Base-by-base conservation (phyloP, 495 filamentous ascomycete species). In the Hyphodiscus hymeniophilus region DNA sequence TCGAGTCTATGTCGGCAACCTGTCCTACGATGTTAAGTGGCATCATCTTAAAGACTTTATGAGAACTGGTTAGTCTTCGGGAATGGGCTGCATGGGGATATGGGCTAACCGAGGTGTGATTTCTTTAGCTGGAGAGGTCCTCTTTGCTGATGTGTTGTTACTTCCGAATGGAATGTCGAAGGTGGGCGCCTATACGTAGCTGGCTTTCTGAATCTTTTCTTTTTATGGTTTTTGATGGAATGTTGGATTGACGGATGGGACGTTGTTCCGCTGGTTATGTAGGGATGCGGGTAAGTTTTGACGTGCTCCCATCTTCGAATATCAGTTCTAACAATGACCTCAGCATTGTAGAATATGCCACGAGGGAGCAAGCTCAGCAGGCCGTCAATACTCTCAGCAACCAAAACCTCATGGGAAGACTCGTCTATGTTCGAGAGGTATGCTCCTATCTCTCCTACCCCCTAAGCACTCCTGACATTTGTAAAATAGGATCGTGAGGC, bases 141-240 rank as follows among this genome's bases (percentile, higher is more conserved):
- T 97, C 74, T 98, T 94, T 72, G 92, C 92, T 80, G 92, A 98
- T 79, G 91, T 98, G 63, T 84, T 98, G 69, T 79, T 95, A 69
- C 89, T 98, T 89, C 94, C 94, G 65, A 98, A 98, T 81, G 92
- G 92, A 89, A 98, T 98, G 92, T 96, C 91, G 87, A 98, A 98
- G 94, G 92, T 96, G 89, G 88, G 89, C 87, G 81, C 80, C 82
- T 87, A 88, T 79, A 71, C 69, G 79, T 81, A 89, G 82, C 79
- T 80, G 86, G 80, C 80, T 88, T 84, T 78, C 81, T 83, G 75
- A 78, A 77, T 72, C 69, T 69, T 76, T 70, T 75, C 68, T 75
- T 75, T 74, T 73, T 76, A 73, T 75, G 73, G 69, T 73, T 75
- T 75, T 80, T 90, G 81, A 81, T 85, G 88, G 87, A 87, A 83